Percentiles rank a stretch among this genome's conserved stretches.
Evolutionary conservation across 1,284 basidiomycete genomes (phyloP).

Genomic region (Cutaneotrichosporon sp.): DNA sequence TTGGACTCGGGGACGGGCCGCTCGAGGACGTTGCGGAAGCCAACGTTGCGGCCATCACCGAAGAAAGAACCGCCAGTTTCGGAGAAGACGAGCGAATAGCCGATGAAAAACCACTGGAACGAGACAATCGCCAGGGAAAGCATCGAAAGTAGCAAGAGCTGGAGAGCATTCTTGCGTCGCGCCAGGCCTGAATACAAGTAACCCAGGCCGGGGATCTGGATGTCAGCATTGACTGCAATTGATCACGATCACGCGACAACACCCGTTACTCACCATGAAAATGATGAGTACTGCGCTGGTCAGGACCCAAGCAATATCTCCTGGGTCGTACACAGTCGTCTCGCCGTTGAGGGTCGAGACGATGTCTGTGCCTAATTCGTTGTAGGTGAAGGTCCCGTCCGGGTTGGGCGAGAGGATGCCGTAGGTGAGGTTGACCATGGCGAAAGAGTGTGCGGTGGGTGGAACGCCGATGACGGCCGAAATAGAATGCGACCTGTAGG

Average conservation of each 20-base stretch:
- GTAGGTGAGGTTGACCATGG: conserved; percentile 32
- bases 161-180: conserved; percentile 62
- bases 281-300: conserved; percentile 75
- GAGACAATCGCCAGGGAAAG: conserved; percentile 70
- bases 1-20: conserved; percentile 68
- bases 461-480: neutral
- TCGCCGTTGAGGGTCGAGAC: conserved; percentile 30
- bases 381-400: conserved; percentile 22
- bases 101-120: conserved; percentile 88
- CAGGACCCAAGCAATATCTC: conserved; percentile 81
- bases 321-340: conserved; percentile 62
- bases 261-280: conserved; percentile 49
- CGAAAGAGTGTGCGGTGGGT: neutral
- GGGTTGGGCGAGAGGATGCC: conserved; percentile 24
- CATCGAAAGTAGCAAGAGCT: conserved; percentile 57
- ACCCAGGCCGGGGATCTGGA: conserved; percentile 61
- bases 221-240: conserved; percentile 8
- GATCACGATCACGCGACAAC: neutral
- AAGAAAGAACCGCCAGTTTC: conserved; percentile 63
- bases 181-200: conserved; percentile 88
- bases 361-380: conserved; percentile 35
- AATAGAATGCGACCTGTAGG: neutral
- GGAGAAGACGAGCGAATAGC: conserved; percentile 79
- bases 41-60: conserved; percentile 61
- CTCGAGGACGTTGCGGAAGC: conserved; percentile 67